A percentile compares a stretch with the other conserved stretches of the same genome.
Evolutionary conservation across 805 yeast genomes (phyloP).

Genomic region (Teunomyces gatunensis): DNA sequence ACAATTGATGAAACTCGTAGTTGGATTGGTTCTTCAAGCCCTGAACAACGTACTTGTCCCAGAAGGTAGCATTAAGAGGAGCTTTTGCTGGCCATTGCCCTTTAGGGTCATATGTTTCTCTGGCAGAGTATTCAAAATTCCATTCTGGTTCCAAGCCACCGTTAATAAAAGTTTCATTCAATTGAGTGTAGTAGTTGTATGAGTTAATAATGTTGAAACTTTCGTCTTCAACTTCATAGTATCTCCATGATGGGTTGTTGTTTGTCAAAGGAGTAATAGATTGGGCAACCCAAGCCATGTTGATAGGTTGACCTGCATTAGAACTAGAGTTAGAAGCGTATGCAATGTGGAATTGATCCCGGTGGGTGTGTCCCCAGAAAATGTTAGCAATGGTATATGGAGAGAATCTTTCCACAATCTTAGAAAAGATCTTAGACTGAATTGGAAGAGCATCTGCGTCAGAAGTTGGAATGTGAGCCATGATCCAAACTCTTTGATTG

Average conservation of each 20-base stretch:
- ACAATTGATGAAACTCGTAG: slow-evolving; percentile 47
- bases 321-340: slow-evolving; percentile 44
- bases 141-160: slow-evolving; percentile 59
- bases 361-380: slow-evolving; percentile 71
- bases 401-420: slow-evolving; percentile 63
- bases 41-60: slow-evolving; percentile 54
- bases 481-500: slow-evolving; percentile 69
- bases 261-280: slow-evolving; percentile 61
- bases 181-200: slow-evolving; percentile 55
- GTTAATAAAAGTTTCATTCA: slow-evolving; percentile 54
- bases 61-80: slow-evolving; percentile 66
- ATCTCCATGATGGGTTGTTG: slow-evolving; percentile 71
- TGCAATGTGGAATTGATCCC: slow-evolving; percentile 62
- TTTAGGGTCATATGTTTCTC: slow-evolving; percentile 53
- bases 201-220: slow-evolving; percentile 62
- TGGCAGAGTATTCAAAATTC: slow-evolving; percentile 63
- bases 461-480: slow-evolving; percentile 66
- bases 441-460: slow-evolving; percentile 57
- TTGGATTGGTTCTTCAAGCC: slow-evolving; percentile 37
- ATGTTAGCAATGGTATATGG: slow-evolving; percentile 67
- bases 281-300: slow-evolving; percentile 64
- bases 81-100: slow-evolving; percentile 55
- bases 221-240: slow-evolving; percentile 61
- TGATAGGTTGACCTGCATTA: slow-evolving; percentile 39
- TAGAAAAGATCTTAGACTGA: slow-evolving; percentile 53